Evolutionary conservation across 2,329 filamentous ascomycete species (phyloP).

Genomic region (Diaporthe helianthi): DNA sequence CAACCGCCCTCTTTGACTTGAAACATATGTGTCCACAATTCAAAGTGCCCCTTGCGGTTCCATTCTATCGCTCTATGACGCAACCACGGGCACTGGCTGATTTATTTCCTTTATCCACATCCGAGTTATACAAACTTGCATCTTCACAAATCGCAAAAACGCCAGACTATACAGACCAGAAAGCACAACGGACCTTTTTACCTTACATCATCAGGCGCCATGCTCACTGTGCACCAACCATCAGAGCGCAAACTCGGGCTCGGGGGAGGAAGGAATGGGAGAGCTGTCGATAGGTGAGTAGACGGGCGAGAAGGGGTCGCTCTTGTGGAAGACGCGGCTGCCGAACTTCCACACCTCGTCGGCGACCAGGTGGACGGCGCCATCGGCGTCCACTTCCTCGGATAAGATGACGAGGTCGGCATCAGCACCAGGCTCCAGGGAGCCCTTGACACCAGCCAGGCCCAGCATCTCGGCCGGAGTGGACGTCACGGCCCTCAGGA

Average conservation of each 20-base stretch:
- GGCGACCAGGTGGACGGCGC: slow-evolving; percentile 62
- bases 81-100: background rate
- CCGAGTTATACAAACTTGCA: too few species aligned
- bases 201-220: too few species aligned
- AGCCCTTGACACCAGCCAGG: slow-evolving; percentile 70
- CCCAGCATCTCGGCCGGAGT: slow-evolving; percentile 82
- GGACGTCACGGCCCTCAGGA: slow-evolving; percentile 74
- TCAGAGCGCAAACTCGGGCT: slow-evolving; percentile 18
- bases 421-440: slow-evolving; percentile 67
- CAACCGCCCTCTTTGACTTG: background rate
- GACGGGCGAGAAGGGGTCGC: slow-evolving; percentile 33
- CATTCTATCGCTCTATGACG: background rate
- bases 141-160: background rate
- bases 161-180: background rate
- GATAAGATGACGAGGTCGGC: slow-evolving; percentile 74
- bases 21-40: background rate
- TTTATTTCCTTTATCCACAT: background rate
- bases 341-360: slow-evolving; percentile 86
- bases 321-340: slow-evolving; percentile 52
- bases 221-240: background rate
- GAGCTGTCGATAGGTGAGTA: slow-evolving; percentile 32
- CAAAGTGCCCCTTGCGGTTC: background rate
- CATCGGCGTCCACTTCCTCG: slow-evolving; percentile 54
- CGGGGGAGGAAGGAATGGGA: slow-evolving; percentile 25
- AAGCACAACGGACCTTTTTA: background rate